Base-by-base conservation (phyloP, 306 rosid genomes). In the Vicia villosa region DNA sequence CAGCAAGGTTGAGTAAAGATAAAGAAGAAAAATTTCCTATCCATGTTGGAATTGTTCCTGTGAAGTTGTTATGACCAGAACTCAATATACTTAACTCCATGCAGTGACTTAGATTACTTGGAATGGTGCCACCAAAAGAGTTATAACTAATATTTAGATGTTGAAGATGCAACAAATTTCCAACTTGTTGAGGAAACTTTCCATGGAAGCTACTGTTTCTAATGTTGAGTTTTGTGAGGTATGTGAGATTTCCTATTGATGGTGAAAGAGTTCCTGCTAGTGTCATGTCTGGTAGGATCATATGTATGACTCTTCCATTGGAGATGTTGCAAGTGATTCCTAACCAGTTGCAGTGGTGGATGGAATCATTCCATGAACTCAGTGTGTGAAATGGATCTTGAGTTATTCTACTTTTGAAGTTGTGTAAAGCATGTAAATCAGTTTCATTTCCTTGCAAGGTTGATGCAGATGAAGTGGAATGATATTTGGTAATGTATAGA, bases 11-110 rank as follows among this genome's bases (percentile, higher is more conserved):
- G 24, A 89, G 2, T 0, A 1, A 0, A 42, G 56, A 46, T 38
- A 84, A 19, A 19, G 80, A 80, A 68, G 91, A 79, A 15, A 79
- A 69, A 6, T 82, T 84, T 20, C 86, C 85, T 28, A 86, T 50
- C 89, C 91, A 88, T n/a, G 66, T 6, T 62, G 84, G 91, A 51
- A 86, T 82, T 30, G 45, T 77, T 57, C 88, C 86, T 2, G 60
- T 66, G 8, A 80, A 78, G 19, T 72, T 76, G 84, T 84, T 88
- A 0, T 0, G 6, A 9, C 19, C 49, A 13, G 30, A 34, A 19
- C 40, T 19, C 1, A 86, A 22, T 16, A 6, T 10, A 45, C 42
- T 49, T 3, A 77, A 73, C 22, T 77, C 40, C 38, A 51, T 74
- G 46, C 85, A 84, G 1, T 41, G 61, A 68, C 70, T 77, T 7